Conservation (phyloP, 2,329 filamentous ascomycete genomes). For the Cladosporium oxysporum region DNA sequence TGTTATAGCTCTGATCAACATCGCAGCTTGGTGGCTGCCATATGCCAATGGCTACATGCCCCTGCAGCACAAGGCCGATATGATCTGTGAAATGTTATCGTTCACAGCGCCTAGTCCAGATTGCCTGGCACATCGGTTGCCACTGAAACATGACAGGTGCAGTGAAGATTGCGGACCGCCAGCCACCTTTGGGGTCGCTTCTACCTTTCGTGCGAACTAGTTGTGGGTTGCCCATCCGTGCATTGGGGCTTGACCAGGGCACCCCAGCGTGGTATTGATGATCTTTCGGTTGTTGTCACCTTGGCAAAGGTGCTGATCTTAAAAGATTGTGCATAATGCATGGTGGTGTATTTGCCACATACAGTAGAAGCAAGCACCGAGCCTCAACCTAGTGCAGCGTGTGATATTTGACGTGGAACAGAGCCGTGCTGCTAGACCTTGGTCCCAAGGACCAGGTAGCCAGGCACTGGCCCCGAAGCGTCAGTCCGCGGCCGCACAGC, state of each 20-base stretch:
- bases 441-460: not conserved
- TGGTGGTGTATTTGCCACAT: not conserved
- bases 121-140: not conserved
- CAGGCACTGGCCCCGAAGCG: not conserved
- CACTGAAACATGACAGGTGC: not conserved
- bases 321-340: not conserved
- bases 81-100: not conserved
- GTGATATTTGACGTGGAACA: not conserved
- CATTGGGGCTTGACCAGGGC: not conserved
- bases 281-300: not conserved
- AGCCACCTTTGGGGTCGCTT: slow-evolving; percentile 8
- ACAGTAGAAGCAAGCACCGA: not conserved
- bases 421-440: not conserved
- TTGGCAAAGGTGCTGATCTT: not conserved
- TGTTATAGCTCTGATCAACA: not conserved
- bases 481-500: not conserved
- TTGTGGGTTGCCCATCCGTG: slow-evolving; percentile 6
- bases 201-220: not conserved
- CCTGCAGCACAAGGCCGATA: not conserved
- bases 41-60: not conserved
- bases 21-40: not conserved
- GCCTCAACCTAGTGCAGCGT: not conserved
- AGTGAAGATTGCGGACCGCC: not conserved
- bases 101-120: not conserved
- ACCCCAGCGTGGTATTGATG: not conserved